phyloP scores from a whole-genome alignment of 2,329 filamentous ascomycete genomes.

The Penicillium sp. region DNA sequence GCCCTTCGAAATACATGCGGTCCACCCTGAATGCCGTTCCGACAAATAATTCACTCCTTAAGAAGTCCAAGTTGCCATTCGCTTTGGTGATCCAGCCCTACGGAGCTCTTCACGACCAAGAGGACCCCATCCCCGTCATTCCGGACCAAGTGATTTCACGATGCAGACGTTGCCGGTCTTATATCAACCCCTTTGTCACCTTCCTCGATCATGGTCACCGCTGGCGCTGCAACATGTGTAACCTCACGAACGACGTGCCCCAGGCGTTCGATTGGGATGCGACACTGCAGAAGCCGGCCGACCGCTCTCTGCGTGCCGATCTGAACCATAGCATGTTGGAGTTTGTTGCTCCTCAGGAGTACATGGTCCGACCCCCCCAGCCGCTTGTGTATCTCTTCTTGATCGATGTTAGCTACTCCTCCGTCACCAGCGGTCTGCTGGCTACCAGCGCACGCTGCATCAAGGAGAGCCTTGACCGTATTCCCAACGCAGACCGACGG shows the following conservation, averaged over 20 bases:
- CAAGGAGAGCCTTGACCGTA: constrained; percentile 88
- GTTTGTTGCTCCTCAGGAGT: constrained; percentile 96
- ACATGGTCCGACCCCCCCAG: constrained; percentile 97
- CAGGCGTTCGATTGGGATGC: constrained; percentile 99
- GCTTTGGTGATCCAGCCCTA: constrained; percentile 96
- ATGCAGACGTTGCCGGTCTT: constrained; percentile 91
- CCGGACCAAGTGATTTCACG: constrained; percentile 97
- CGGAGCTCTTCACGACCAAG: constrained; percentile 83
- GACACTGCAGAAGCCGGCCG: constrained; percentile 82
- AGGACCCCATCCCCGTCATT: constrained; percentile 86
- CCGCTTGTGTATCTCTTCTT: constrained; percentile 94
- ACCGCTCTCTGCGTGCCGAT: constrained; percentile 88
- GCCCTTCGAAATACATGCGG: constrained; percentile 87
- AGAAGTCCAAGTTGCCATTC: constrained; percentile 95
- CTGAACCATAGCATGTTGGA: constrained; percentile 96
- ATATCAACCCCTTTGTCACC: constrained; percentile 96
- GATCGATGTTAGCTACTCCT: constrained; percentile 88
- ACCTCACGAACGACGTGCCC: constrained; percentile 97
- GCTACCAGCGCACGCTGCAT: constrained; percentile 93
- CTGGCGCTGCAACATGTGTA: constrained; percentile 99
- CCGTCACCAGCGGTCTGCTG: constrained; percentile 84
- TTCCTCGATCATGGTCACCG: constrained; percentile 96
- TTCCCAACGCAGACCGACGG: constrained; percentile 94
- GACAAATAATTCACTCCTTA: constrained; percentile 85
- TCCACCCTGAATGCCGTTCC: constrained; percentile 94